Percentiles rank a stretch among this genome's conserved stretches.
Conservation (phyloP, 2,329 filamentous ascomycete species). For the Cladosporium sp. region DNA sequence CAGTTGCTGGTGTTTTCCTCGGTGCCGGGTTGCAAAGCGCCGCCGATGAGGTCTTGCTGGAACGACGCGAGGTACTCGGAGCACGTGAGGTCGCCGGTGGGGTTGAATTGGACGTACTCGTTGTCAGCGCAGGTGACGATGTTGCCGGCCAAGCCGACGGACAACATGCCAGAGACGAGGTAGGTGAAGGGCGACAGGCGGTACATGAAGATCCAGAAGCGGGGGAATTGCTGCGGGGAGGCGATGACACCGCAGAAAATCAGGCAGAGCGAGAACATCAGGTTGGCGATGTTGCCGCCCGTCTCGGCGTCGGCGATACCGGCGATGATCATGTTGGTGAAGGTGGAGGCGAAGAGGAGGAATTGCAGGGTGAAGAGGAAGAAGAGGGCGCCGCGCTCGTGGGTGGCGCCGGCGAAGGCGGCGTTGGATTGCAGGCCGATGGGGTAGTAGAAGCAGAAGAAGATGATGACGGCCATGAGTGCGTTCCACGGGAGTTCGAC, state of each 20-base stretch:
- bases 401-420: conserved; percentile 53
- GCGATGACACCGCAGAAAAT: conserved; percentile 71
- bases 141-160: conserved; percentile 65
- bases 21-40: not conserved
- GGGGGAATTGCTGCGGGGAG: conserved; percentile 56
- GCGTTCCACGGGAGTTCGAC: conserved; percentile 85
- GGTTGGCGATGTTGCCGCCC: conserved; percentile 70
- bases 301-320: conserved; percentile 71
- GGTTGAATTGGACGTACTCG: conserved; percentile 65
- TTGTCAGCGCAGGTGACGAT: conserved; percentile 62
- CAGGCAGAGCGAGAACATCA: conserved; percentile 68
- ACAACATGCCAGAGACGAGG: conserved; percentile 67
- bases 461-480: conserved; percentile 72
- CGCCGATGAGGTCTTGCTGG: conserved; percentile 21
- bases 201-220: conserved; percentile 84
- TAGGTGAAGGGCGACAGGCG: conserved; percentile 80
- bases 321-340: conserved; percentile 73
- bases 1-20: conserved; percentile 32
- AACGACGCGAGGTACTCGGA: conserved; percentile 36
- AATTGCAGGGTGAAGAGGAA: conserved; percentile 73
- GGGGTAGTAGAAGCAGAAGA: conserved; percentile 80
- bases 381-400: conserved; percentile 71
- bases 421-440: conserved; percentile 73
- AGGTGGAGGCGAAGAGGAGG: conserved; percentile 67
- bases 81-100: conserved; percentile 47